Base-by-base conservation (phyloP, 2,329 filamentous ascomycete species). In the Diplodia mutila region DNA sequence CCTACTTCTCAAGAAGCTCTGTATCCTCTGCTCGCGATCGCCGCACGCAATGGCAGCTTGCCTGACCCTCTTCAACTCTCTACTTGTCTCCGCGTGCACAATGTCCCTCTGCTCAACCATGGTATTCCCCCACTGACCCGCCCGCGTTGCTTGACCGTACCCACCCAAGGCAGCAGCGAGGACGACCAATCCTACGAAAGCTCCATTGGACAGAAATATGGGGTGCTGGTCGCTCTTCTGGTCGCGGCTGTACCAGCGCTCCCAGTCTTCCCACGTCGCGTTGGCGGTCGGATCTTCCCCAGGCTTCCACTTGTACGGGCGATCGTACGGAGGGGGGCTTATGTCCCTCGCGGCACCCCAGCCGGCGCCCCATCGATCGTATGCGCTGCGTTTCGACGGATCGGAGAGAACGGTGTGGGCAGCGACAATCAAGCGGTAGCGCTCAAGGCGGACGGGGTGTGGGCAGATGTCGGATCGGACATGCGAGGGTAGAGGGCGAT, bases 201-300 rank as follows among this genome's bases (percentile, higher is more conserved):
- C 85, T 51, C 89, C 87, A 75, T 97, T 97, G 68, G 90, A 91
- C 80, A 94, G 89, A 78, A 89, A 91, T 64, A 89, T 72, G 0
- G 86, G 85, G 70, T 75, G 77, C 71, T 73, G 74, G 70, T 79
- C 81, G 70, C 77, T 67, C 77, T 74, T 78, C 73, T 61, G 68
- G 46, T 75, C 71, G 29, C 75, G 76, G 27, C 71, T 67, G 69
- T 79, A 76, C 78, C 79, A 81, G 53, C 85, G 85, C 81, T 97
- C 92, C 94, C 94, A 97, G 77, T 99, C 95, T 77, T 99, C 95
- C 95, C 95, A 99, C 0, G 95, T 98, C 0, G 93, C 95, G 77
- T 98, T 98, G 72, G 82, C 78, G 59, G 89, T 86, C 2, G 85
- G 77, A 75, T 81, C 73, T 74, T 81, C 71, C 69, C 80, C 72